Evolutionary conservation across 176 grass and related monocot genomes (phyloP).

Genomic region (Raddia guianensis): DNA sequence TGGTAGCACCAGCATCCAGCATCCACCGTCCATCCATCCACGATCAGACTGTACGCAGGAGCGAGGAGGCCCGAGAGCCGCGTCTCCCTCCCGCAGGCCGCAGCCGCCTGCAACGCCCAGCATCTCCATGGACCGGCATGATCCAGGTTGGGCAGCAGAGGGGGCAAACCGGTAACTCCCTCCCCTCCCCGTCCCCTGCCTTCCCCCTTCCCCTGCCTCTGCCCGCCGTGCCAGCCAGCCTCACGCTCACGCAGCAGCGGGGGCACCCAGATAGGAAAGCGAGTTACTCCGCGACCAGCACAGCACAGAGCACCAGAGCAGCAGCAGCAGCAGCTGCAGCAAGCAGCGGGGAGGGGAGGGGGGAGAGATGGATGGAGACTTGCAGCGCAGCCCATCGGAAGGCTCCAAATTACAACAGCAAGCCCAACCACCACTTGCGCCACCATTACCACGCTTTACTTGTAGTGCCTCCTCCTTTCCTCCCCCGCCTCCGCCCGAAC

Average conservation of each 20-base stretch:
- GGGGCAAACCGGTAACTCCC: no score
- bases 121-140: no score
- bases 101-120: no score
- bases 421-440: conserved; percentile 46
- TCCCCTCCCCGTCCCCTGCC: no score
- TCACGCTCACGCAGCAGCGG: not conserved
- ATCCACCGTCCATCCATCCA: no score
- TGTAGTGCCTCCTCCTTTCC: not conserved
- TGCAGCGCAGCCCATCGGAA: conserved; percentile 39
- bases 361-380: conserved; percentile 41
- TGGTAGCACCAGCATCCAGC: no score
- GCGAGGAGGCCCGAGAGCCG: no score
- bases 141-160: no score
- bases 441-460: conserved; percentile 29
- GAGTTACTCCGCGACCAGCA: conserved; percentile 27
- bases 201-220: not conserved
- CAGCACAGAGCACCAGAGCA: not conserved
- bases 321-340: conserved; percentile 23
- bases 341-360: not conserved
- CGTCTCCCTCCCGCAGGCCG: no score
- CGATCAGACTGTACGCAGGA: no score
- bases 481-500: conserved; percentile 35
- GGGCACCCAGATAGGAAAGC: conserved; percentile 31
- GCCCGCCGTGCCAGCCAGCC: not conserved
- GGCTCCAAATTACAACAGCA: conserved; percentile 40